A percentile compares a stretch with the other conserved stretches of the same genome.
Conservation (phyloP, 257 asterid species). For the Plantago major region DNA sequence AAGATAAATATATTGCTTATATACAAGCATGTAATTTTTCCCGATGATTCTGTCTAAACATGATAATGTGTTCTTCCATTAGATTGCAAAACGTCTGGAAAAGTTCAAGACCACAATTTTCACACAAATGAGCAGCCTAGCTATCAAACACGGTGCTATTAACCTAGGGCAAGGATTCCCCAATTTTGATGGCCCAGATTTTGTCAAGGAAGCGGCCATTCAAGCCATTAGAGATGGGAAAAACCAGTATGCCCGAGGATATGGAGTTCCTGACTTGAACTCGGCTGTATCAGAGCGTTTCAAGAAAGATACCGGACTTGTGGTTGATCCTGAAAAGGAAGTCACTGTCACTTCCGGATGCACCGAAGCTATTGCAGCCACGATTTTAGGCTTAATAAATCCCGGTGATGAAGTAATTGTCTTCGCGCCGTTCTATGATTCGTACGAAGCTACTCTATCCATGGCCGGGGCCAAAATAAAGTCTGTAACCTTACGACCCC, state of each 20-base stretch:
- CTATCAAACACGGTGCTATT: constrained; percentile 83
- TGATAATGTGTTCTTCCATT: constrained; percentile 11
- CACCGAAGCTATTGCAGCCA: constrained; percentile 97
- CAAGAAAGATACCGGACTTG: constrained; percentile 67
- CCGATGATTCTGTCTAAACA: background rate
- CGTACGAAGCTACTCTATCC: constrained; percentile 89
- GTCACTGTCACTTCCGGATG: constrained; percentile 93
- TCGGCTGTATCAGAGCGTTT: constrained; percentile 81
- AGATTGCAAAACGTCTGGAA: constrained; percentile 93
- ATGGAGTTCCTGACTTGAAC: constrained; percentile 88
- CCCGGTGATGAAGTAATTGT: constrained; percentile 92
- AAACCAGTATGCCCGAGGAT: constrained; percentile 96
- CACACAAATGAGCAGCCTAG: constrained; percentile 96
- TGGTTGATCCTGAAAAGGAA: constrained; percentile 80
- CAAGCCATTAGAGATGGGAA: constrained; percentile 73
- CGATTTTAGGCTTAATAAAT: constrained; percentile 82
- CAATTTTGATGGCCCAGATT: constrained; percentile 96
- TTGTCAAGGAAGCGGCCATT: constrained; percentile 95
- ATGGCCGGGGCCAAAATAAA: constrained; percentile 92
- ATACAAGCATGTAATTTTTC: background rate
- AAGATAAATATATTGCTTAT: background rate
- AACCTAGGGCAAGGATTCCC: constrained; percentile 99
- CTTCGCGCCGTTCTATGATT: constrained; percentile 94
- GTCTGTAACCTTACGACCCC: constrained; percentile 68
- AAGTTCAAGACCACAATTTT: constrained; percentile 96